phyloP scores from a whole-genome alignment of 257 asterid genomes.

The Leptodermis oblonga region DNA sequence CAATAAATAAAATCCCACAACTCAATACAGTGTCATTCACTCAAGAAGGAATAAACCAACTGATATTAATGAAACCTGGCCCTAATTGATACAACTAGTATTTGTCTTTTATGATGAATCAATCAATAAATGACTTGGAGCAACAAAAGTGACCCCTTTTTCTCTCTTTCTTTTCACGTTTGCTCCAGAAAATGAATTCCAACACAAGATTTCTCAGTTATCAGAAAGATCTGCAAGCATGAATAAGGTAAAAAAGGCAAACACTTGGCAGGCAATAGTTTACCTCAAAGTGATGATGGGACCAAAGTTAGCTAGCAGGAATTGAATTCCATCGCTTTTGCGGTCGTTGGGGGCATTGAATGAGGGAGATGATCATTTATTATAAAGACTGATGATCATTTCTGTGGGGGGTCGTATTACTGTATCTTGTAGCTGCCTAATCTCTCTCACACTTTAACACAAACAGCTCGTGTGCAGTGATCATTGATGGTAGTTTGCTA shows the following conservation, averaged over 20 bases:
- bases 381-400: constrained; percentile 4
- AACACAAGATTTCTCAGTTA: neutral
- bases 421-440: neutral
- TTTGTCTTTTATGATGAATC: neutral
- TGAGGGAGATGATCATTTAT: constrained; percentile 22
- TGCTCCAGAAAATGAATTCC: neutral
- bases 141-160: neutral
- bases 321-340: constrained; percentile 33
- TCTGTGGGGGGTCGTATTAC: constrained; percentile 2
- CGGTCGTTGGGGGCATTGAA: constrained; percentile 52
- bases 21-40: neutral
- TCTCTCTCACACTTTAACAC: neutral
- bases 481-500: neutral
- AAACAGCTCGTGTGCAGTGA: constrained; percentile 6
- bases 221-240: neutral
- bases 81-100: neutral
- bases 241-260: constrained; percentile 13
- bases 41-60: constrained; percentile 15
- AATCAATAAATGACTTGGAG: neutral
- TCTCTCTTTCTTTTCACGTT: constrained; percentile 7
- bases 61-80: constrained; percentile 12
- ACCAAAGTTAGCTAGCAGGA: constrained; percentile 28
- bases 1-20: constrained; percentile 5
- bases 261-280: constrained; percentile 13
- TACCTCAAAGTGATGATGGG: constrained; percentile 31